These are phyloP conservation scores for Ceratocystis albifundus DNA, from an alignment of 2,329 filamentous ascomycete species.

Conservation along the genomic window DNA sequence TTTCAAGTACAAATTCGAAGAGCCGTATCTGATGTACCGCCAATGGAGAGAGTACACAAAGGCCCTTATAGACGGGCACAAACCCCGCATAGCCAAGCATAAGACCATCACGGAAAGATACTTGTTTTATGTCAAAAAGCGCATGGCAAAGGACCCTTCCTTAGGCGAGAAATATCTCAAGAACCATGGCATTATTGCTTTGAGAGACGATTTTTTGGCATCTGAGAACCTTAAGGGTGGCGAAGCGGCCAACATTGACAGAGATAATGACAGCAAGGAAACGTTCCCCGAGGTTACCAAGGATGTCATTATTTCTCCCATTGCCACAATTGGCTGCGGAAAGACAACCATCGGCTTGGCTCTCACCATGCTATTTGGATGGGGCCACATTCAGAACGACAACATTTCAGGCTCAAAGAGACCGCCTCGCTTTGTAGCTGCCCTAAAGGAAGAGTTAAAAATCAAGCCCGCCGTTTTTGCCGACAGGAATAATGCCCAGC, in stretches of 20 bases:
- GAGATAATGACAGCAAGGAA: constrained; percentile 35
- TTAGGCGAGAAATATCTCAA: constrained; percentile 62
- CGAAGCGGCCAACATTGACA: constrained; percentile 73
- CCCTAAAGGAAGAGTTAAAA: constrained; percentile 53
- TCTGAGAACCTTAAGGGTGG: constrained; percentile 76
- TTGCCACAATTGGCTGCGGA: constrained; percentile 89
- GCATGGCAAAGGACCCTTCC: constrained; percentile 55
- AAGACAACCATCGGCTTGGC: constrained; percentile 88
- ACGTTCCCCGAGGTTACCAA: constrained; percentile 41
- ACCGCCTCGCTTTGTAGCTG: constrained; percentile 63
- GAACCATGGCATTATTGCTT: constrained; percentile 89
- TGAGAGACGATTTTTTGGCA: constrained; percentile 77
- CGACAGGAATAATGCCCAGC: constrained; percentile 88
- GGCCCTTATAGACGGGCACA: constrained; percentile 62
- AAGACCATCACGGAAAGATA: constrained; percentile 84
- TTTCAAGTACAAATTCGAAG: constrained; percentile 99
- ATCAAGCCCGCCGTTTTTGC: constrained; percentile 66
- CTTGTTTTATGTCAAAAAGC: constrained; percentile 63
- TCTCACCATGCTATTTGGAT: constrained; percentile 69
- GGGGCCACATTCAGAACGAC: constrained; percentile 94
- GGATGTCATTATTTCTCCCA: constrained; percentile 73
- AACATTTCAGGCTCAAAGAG: constrained; percentile 67
- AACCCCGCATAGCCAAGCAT: constrained; percentile 76
- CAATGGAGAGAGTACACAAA: constrained; percentile 98
- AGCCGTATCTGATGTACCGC: constrained; percentile 96